Percentiles rank a stretch among this genome's conserved stretches.
phyloP scores from a whole-genome alignment of 192 early-diverging fungal species.

The Fimicolochytrium jonesii region DNA sequence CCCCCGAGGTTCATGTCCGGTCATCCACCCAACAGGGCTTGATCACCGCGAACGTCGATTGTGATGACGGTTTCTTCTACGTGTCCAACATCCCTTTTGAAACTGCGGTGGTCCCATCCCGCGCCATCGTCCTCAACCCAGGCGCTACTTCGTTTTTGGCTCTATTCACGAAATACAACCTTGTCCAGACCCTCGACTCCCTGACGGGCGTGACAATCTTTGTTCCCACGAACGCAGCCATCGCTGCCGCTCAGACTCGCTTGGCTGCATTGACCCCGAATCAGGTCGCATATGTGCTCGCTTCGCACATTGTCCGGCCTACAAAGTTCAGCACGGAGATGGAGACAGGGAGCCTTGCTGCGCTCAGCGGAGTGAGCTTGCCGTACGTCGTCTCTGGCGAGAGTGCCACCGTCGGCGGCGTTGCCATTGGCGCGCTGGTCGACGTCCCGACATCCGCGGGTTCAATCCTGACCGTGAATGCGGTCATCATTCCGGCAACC shows the following conservation, averaged over 20 bases:
- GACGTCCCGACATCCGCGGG: conserved; percentile 20
- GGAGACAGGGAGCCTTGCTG: background rate
- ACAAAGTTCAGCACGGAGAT: conserved; percentile 15
- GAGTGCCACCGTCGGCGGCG: background rate
- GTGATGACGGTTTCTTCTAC: conserved; percentile 22
- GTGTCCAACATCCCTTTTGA: conserved; percentile 12
- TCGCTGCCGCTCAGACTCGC: conserved; percentile 20
- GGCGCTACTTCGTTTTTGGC: background rate
- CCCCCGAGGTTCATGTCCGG: conserved; percentile 15
- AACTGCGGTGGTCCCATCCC: conserved; percentile 8
- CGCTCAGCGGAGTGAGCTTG: background rate
- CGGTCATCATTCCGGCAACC: conserved; percentile 20
- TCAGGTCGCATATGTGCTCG: conserved; percentile 31
- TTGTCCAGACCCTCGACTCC: conserved; percentile 13
- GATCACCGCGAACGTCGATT: background rate
- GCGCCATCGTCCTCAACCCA: background rate
- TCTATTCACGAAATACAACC: background rate
- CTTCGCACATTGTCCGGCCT: conserved; percentile 25
- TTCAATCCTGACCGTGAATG: conserved; percentile 22
- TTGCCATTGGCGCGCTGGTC: background rate
- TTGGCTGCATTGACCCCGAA: conserved; percentile 14
- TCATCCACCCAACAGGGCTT: conserved; percentile 9
- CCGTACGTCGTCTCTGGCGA: conserved; percentile 7
- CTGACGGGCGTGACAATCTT: conserved; percentile 28
- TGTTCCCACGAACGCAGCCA: conserved; percentile 31